Percentiles rank a stretch among this genome's conserved stretches.
Conservation (phyloP, 2,329 filamentous ascomycete species). For the Talaromyces sp. region DNA sequence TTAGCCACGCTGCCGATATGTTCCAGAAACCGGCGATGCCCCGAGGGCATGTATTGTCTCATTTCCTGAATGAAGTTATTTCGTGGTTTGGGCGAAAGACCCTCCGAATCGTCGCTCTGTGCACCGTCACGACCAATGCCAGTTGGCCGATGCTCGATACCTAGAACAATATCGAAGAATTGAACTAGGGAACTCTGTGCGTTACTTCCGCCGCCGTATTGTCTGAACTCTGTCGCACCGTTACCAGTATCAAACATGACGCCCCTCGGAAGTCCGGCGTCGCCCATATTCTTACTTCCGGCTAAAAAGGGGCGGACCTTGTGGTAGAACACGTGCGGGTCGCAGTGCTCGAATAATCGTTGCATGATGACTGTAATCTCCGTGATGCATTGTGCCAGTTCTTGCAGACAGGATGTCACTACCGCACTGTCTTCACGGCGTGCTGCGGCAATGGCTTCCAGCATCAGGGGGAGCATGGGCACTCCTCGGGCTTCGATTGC, state of each 20-base stretch:
- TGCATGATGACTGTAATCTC: conserved; percentile 73
- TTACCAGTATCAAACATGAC: conserved; percentile 81
- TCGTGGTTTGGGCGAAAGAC: conserved; percentile 48
- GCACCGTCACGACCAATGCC: conserved; percentile 55
- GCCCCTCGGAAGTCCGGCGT: conserved; percentile 82
- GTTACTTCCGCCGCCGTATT: conserved; percentile 92
- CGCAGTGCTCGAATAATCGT: conserved; percentile 92
- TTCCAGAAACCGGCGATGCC: conserved; percentile 81
- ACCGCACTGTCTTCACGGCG: conserved; percentile 62
- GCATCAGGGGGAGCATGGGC: conserved; percentile 80
- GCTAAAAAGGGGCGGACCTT: conserved; percentile 94
- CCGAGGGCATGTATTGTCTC: conserved; percentile 93
- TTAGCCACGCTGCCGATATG: conserved; percentile 77
- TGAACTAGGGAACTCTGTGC: conserved; percentile 96
- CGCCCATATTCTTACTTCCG: conserved; percentile 95
- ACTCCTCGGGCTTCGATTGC: conserved; percentile 91
- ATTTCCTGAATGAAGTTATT: conserved; percentile 97
- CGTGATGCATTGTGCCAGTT: conserved; percentile 81
- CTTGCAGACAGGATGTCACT: conserved; percentile 70
- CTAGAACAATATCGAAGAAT: conserved; percentile 90
- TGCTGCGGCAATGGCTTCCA: conserved; percentile 77
- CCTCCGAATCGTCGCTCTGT: conserved; percentile 42
- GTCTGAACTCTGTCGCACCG: conserved; percentile 63
- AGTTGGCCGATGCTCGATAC: conserved; percentile 84
- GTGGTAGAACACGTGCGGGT: conserved; percentile 91